Base-by-base conservation (phyloP, 2,329 filamentous ascomycete species). In the Pseudogymnoascus verrucosus region DNA sequence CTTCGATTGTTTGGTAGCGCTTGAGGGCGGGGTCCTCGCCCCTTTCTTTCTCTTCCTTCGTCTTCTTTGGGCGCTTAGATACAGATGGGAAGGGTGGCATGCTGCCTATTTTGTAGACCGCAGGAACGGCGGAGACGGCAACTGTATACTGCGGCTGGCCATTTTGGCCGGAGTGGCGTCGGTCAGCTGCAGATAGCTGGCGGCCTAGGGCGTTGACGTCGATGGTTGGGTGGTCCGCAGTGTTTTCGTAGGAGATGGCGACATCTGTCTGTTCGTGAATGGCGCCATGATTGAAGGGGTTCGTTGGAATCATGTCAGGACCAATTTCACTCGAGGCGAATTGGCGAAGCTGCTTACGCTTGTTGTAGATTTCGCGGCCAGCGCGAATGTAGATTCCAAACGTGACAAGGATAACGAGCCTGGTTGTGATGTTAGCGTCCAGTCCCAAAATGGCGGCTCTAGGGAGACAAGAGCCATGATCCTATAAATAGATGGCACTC, bases 351-450 rank as follows among this genome's bases (percentile, higher is more conserved):
- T 87, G 82, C 66, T 80, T 82, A 68, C 88, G 83, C 71, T 88
- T 88, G 65, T 82, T 79, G 72, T 86, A 89, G 64, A 90, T 90
- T 42, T 85, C 84, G 64, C 80, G 78, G 7, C 88, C 88, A n/a
- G 86, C 84, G 34, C 83, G 79, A 62, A 85, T 77, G 69, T 90
- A 90, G 66, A 90, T 89, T 66, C 81, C 79, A 61, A 88, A 79
- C 0, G 86, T 90, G 40, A 82, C 66, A 12, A 81, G 66, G 37
- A 90, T 87, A 6, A 84, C 77, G 36, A 88, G 74, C 85, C 85
- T 87, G 28, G 5, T 34, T 57, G 54, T 6, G 28, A 14, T 36
- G 37, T 59, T 64, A 72, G 37, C 67, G 63, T 70, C 54, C 70
- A 68, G 26, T 51, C 3, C 21, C 12, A 21, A n/a, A 63, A 16